Conservation (phyloP, 805 yeast species). For the Pichia manshurica region DNA sequence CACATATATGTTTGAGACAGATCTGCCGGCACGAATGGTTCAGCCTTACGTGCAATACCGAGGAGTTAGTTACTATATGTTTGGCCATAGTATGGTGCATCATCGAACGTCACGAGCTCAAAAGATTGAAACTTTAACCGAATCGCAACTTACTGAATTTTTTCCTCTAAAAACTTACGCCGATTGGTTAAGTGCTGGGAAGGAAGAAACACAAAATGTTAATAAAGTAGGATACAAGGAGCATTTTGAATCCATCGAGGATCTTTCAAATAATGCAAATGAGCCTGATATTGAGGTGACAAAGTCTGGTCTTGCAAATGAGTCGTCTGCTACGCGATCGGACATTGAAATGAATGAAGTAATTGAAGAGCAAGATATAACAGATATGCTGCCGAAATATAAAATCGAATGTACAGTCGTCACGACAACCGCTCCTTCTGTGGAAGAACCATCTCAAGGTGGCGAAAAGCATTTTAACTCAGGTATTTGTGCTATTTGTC, state of each 20-base stretch:
- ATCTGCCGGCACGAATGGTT: neutral
- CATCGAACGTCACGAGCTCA: constrained; percentile 21
- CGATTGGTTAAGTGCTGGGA: constrained; percentile 59
- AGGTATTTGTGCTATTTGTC: constrained; percentile 74
- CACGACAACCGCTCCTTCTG: constrained; percentile 8
- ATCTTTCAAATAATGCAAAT: constrained; percentile 6
- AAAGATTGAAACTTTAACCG: constrained; percentile 46
- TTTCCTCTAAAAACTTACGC: constrained; percentile 54
- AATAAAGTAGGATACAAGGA: constrained; percentile 31
- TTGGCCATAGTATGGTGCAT: neutral
- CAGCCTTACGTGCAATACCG: constrained; percentile 13
- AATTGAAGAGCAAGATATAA: constrained; percentile 10
- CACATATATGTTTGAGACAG: constrained; percentile 12
- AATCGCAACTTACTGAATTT: constrained; percentile 44
- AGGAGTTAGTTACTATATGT: constrained; percentile 7
- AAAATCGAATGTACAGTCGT: neutral
- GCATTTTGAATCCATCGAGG: constrained; percentile 33
- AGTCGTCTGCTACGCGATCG: too few species aligned
- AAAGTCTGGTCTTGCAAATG: too few species aligned
- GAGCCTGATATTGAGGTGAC: too few species aligned
- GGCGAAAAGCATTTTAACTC: constrained; percentile 44
- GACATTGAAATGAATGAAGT: neutral
- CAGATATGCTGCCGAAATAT: constrained; percentile 6
- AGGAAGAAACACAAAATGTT: constrained; percentile 42
- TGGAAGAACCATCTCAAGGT: neutral